Base-by-base conservation (phyloP, 768 basidiomycete genomes). In the Lepiota venenata region DNA sequence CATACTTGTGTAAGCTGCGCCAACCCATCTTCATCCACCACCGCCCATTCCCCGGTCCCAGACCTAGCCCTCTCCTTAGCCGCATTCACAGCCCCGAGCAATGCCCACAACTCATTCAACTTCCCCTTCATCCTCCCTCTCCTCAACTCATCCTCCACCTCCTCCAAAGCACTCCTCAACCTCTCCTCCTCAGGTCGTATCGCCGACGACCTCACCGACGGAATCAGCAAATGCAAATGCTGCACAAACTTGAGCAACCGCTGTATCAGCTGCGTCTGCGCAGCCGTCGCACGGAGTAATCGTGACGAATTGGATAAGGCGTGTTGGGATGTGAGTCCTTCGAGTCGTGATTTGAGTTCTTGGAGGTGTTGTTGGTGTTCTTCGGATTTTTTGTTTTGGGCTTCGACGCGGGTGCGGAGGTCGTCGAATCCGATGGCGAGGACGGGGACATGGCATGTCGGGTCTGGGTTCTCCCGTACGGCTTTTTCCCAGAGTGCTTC, bases 11-110 rank as follows among this genome's bases (percentile, higher is more conserved):
- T 74, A 52, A 94, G 83, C 66, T 89, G 84, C 44, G 81, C 74
- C 52, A 94, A 69, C 1, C 91, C 91, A 1, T 91, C 89, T 62
- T 91, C 88, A 64, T 94, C 92, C 2, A 89, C 87, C n/a, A 93
- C 88, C 0, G 83, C 80, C 90, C 90, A 92, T 61, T 85, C 87
- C 21, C 62, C 67, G 1, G 74, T 76, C 14, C 75, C 77, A 11
- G 63, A 61, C 27, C 67, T 70, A 18, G 63, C 68, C 57, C 77
- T 75, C 61, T 86, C 83, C 60, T 77, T 71, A 22, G 81, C 77
- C 7, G 87, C 83, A 41, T 79, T 79, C 15, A 93, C 73, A 42
- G 87, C 83, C 3, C 90, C 90, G 8, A 93, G 78, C 12, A 90
- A 72, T 14, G 89, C 90, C 92, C 92, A 94, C 22, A 94, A 71